phyloP scores from a whole-genome alignment of 2,329 filamentous ascomycete genomes.

The Pseudogymnoascus sp. region DNA sequence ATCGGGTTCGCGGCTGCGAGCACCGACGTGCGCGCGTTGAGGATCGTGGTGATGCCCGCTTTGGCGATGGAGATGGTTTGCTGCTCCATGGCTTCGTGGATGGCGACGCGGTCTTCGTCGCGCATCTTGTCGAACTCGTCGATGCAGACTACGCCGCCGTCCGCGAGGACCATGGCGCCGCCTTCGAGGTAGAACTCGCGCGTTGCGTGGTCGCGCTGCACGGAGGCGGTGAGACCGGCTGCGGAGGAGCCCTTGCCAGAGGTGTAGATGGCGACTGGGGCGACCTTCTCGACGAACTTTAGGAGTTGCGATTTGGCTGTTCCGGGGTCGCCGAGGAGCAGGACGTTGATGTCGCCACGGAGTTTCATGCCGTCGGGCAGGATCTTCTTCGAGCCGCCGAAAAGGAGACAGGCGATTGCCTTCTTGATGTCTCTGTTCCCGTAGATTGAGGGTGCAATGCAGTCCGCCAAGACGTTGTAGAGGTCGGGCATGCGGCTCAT shows the following conservation, averaged over 20 bases:
- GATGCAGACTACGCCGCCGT: conserved; percentile 95
- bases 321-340: conserved; percentile 92
- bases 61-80: conserved; percentile 99
- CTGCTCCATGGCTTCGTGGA: conserved; percentile 99
- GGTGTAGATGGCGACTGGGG: conserved; percentile 96
- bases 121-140: conserved; percentile 99
- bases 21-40: conserved; percentile 92
- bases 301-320: conserved; percentile 95
- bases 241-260: conserved; percentile 97
- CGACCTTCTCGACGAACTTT: conserved; percentile 94
- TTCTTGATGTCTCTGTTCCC: conserved; percentile 96
- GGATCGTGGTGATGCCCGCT: conserved; percentile 94
- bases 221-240: conserved; percentile 92
- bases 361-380: conserved; percentile 95
- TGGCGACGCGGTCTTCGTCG: conserved; percentile 93
- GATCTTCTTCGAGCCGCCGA: conserved; percentile 96
- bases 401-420: conserved; percentile 82
- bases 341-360: conserved; percentile 94
- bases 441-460: conserved; percentile 95
- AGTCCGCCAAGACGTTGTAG: conserved; percentile 83
- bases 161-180: conserved; percentile 95
- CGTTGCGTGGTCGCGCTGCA: conserved; percentile 84
- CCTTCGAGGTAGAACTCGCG: conserved; percentile 97
- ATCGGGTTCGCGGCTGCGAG: conserved; percentile 94
- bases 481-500: conserved; percentile 84